A percentile compares a stretch with the other conserved stretches of the same genome.
Evolutionary conservation across 2,329 filamentous ascomycete species (phyloP).

Genomic region (Botrytis pseudocinerea): DNA sequence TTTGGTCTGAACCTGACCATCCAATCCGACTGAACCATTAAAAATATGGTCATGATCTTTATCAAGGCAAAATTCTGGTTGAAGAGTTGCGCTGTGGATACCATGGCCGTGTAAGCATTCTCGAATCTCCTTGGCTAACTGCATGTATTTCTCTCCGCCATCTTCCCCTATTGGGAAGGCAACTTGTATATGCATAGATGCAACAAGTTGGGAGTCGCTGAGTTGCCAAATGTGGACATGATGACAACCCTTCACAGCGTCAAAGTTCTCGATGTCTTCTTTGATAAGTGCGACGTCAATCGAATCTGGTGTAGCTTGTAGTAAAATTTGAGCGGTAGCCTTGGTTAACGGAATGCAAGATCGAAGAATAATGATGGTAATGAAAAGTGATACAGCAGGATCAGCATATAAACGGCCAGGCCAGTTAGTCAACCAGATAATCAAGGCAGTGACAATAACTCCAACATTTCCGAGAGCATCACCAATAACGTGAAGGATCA

Average conservation of each 20-base stretch:
- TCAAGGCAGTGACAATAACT: slow-evolving; percentile 77
- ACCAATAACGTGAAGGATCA: slow-evolving; percentile 74
- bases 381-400: slow-evolving; percentile 88
- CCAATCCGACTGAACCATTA: slow-evolving; percentile 31
- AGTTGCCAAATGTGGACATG: slow-evolving; percentile 98
- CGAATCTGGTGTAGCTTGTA: slow-evolving; percentile 90
- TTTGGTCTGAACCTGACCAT: slow-evolving; percentile 34
- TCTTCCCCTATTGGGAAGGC: slow-evolving; percentile 85
- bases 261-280: slow-evolving; percentile 82
- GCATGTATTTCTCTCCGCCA: slow-evolving; percentile 82
- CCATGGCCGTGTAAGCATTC: slow-evolving; percentile 92
- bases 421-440: slow-evolving; percentile 90
- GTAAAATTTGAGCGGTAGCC: slow-evolving; percentile 80
- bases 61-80: slow-evolving; percentile 79
- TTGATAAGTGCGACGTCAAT: slow-evolving; percentile 88
- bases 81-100: slow-evolving; percentile 96
- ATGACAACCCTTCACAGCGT: slow-evolving; percentile 86
- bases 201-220: slow-evolving; percentile 90
- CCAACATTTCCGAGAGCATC: slow-evolving; percentile 85
- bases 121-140: slow-evolving; percentile 76
- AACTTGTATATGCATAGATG: slow-evolving; percentile 90
- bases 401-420: slow-evolving; percentile 84
- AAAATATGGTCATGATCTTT: slow-evolving; percentile 39
- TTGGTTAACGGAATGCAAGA: slow-evolving; percentile 78
- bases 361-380: slow-evolving; percentile 75